Conservation (phyloP, 2,329 filamentous ascomycete genomes). For the Phoma sp. region DNA sequence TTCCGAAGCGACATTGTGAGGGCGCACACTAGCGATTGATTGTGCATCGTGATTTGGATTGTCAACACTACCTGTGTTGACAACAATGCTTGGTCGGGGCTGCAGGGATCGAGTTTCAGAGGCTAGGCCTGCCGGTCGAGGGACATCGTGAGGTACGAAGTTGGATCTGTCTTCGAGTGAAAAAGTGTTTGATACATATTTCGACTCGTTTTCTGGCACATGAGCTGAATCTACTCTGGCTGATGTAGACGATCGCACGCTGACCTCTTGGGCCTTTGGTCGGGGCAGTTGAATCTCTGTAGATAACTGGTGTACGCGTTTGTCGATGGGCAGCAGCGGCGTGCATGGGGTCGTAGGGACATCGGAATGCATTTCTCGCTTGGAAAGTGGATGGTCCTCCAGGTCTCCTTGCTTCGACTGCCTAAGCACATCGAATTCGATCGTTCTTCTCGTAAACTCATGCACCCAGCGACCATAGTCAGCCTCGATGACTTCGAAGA, state of each 20-base stretch:
- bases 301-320: slow-evolving; percentile 10
- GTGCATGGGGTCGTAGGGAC: not conserved
- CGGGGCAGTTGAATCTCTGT: slow-evolving; percentile 5
- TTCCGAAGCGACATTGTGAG: not conserved
- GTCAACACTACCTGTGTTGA: not conserved
- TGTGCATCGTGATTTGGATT: not conserved
- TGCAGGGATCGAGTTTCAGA: not conserved
- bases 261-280: not conserved
- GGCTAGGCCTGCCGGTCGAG: not conserved
- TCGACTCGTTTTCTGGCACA: not conserved
- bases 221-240: not conserved
- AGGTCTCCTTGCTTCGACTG: slow-evolving; percentile 5
- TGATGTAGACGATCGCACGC: not conserved
- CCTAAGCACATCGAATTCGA: slow-evolving; percentile 64
- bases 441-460: slow-evolving; percentile 75
- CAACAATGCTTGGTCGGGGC: slow-evolving; percentile 1
- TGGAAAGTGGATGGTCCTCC: not conserved
- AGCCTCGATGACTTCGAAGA: slow-evolving; percentile 79
- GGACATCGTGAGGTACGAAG: not conserved
- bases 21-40: not conserved
- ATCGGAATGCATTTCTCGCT: slow-evolving; percentile 20
- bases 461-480: slow-evolving; percentile 83
- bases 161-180: not conserved
- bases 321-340: slow-evolving; percentile 4
- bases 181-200: not conserved